Percentiles rank a stretch among this genome's conserved stretches.
These are phyloP conservation scores for Baeospora myosura DNA, from an alignment of 1,284 basidiomycete genomes.

Conservation along the genomic window DNA sequence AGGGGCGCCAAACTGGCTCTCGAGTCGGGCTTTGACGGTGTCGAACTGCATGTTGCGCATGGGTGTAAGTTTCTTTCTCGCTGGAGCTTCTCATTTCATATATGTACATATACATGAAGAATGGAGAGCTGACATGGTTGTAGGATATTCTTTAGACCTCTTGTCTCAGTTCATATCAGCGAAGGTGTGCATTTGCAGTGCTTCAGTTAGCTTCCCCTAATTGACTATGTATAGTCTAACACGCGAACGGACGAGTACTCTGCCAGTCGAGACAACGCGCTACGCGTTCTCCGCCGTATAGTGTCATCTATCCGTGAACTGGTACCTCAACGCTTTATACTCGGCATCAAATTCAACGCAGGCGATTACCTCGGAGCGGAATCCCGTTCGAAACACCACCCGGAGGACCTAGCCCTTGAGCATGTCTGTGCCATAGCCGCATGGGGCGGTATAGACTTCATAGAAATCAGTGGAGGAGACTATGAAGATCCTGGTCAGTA, in stretches of 20 bases:
- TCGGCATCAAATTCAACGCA: conserved; percentile 86
- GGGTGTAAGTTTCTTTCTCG: conserved; percentile 54
- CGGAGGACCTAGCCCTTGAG: conserved; percentile 44
- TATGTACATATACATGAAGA: background rate
- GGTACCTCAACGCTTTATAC: conserved; percentile 56
- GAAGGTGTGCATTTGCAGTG: conserved; percentile 37
- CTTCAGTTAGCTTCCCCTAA: background rate
- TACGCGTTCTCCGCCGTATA: conserved; percentile 63
- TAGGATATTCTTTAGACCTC: conserved; percentile 61
- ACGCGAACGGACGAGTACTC: conserved; percentile 59
- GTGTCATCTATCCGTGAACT: conserved; percentile 51
- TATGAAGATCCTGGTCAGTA: conserved; percentile 71
- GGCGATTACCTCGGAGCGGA: conserved; percentile 69
- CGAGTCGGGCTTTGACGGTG: conserved; percentile 78
- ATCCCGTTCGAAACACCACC: conserved; percentile 22
- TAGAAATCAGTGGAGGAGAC: conserved; percentile 84
- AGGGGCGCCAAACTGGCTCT: conserved; percentile 62
- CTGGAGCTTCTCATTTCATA: background rate
- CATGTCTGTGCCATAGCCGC: conserved; percentile 60
- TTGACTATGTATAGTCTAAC: conserved; percentile 50
- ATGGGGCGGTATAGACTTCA: conserved; percentile 69
- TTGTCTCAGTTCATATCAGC: conserved; percentile 80
- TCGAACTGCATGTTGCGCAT: conserved; percentile 86
- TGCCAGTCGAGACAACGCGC: conserved; percentile 31
- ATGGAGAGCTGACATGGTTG: background rate